These are phyloP conservation scores for Pyrenochaeta sp. DNA, from an alignment of 2,329 filamentous ascomycete species.

Conservation along the genomic window DNA sequence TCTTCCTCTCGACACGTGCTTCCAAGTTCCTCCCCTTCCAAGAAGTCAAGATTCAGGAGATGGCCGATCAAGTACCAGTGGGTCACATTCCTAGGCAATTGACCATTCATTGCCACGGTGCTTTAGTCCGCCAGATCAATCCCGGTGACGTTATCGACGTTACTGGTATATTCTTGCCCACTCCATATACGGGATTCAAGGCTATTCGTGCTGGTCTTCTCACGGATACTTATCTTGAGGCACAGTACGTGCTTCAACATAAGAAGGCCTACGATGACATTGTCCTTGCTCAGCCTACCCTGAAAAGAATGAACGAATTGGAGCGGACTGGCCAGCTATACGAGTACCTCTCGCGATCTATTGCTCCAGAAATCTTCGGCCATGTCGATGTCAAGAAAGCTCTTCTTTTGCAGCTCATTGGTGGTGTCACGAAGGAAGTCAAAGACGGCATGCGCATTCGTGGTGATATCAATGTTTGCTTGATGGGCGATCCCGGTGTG, in stretches of 20 bases:
- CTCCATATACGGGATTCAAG: constrained; percentile 98
- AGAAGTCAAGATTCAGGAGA: constrained; percentile 97
- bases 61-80: constrained; percentile 98
- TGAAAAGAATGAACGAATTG: constrained; percentile 85
- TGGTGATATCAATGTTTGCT: constrained; percentile 97
- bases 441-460: constrained; percentile 98
- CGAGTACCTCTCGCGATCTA: constrained; percentile 93
- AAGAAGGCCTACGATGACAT: constrained; percentile 98
- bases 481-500: constrained; percentile 99
- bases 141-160: constrained; percentile 95
- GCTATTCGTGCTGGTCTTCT: constrained; percentile 95
- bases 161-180: constrained; percentile 94
- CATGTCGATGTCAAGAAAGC: constrained; percentile 98
- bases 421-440: constrained; percentile 95
- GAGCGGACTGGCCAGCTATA: constrained; percentile 90
- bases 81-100: constrained; percentile 94
- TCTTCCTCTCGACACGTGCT: constrained; percentile 92
- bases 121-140: constrained; percentile 83
- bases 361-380: constrained; percentile 96
- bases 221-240: constrained; percentile 96
- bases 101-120: constrained; percentile 88
- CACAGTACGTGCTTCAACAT: constrained; percentile 91
- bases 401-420: constrained; percentile 90
- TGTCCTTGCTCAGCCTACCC: constrained; percentile 78
- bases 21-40: constrained; percentile 98